Evolutionary conservation across 495 filamentous ascomycete genomes (phyloP).

Genomic region (Penicillium macrosclerotiorum): DNA sequence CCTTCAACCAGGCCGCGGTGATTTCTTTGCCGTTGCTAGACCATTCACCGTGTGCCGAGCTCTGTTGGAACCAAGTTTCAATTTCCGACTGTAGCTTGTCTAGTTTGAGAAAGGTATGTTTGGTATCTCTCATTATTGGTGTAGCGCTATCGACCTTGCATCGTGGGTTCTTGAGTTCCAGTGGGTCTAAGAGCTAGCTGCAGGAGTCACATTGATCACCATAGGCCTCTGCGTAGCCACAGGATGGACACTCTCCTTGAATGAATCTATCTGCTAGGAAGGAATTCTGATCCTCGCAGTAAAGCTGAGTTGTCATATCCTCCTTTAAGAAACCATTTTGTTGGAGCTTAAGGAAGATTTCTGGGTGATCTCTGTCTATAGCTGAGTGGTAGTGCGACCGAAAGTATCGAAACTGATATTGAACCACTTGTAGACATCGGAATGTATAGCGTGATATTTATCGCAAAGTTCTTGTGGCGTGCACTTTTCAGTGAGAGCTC

Average conservation of each 20-base stretch:
- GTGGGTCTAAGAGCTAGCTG: conserved; percentile 74
- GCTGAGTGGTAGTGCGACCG: conserved; percentile 73
- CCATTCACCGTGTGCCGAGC: conserved; percentile 65
- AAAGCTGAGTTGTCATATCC: conserved; percentile 73
- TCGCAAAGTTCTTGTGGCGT: conserved; percentile 73
- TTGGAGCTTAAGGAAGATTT: conserved; percentile 74
- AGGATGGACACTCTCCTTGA: conserved; percentile 85
- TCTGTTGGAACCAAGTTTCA: conserved; percentile 64
- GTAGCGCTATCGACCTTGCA: conserved; percentile 85
- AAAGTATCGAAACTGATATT: conserved; percentile 82
- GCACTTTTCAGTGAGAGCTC: conserved; percentile 64
- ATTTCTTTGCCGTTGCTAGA: conserved; percentile 70
- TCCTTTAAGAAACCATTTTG: conserved; percentile 79
- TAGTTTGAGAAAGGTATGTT: conserved; percentile 72
- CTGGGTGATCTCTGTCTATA: conserved; percentile 86
- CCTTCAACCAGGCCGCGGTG: conserved; percentile 74
- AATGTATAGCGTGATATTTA: conserved; percentile 82
- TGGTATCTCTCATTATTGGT: conserved; percentile 68
- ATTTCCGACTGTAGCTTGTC: conserved; percentile 76
- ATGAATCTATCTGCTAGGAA: conserved; percentile 94
- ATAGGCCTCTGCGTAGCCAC: conserved; percentile 75
- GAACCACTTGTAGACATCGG: conserved; percentile 86
- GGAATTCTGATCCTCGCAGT: conserved; percentile 76
- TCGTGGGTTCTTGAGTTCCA: conserved; percentile 53
- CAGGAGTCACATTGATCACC: conserved; percentile 90